Percentiles rank a stretch among this genome's conserved stretches.
Conservation (phyloP, 805 yeast genomes). For the Saccharomyces jurei region DNA sequence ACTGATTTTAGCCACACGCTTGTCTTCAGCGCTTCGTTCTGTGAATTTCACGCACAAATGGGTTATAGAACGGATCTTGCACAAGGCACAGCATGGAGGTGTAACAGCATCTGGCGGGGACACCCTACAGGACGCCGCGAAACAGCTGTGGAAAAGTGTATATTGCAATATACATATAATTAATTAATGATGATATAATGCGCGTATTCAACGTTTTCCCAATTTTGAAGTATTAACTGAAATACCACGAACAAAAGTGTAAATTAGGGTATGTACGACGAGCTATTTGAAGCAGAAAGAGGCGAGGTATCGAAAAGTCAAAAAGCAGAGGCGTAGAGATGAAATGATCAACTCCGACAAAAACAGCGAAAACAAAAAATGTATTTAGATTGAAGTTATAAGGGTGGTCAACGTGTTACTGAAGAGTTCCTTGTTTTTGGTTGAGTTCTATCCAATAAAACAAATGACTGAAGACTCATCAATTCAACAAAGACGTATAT, state of each 20-base stretch:
- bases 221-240: background rate
- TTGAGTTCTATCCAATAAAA: background rate
- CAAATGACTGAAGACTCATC: background rate
- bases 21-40: background rate
- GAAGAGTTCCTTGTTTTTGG: background rate
- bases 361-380: background rate
- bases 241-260: background rate
- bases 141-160: background rate
- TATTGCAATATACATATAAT: background rate
- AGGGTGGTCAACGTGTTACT: background rate
- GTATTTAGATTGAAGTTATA: background rate
- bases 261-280: background rate
- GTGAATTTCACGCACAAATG: background rate
- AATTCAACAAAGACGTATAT: background rate
- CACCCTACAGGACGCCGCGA: background rate
- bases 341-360: background rate
- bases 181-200: background rate
- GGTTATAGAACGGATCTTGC: background rate
- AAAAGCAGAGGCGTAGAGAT: background rate
- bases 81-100: background rate
- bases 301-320: background rate
- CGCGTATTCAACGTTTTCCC: background rate
- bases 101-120: background rate
- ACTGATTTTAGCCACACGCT: background rate
- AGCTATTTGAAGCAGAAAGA: background rate